phyloP scores from a whole-genome alignment of 441 rosid genomes.

The Cnidoscolus chayamansa region DNA sequence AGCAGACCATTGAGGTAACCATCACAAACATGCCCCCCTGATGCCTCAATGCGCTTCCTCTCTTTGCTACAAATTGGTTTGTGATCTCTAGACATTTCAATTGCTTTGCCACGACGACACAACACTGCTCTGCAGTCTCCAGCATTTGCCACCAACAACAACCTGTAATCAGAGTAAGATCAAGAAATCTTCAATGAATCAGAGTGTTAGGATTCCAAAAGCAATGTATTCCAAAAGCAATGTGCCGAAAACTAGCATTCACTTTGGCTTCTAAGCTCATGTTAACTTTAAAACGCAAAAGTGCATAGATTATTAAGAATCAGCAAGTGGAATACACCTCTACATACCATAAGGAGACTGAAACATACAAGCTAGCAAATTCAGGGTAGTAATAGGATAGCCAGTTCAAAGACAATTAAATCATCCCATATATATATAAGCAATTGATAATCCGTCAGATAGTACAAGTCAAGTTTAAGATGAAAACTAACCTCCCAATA shows the following conservation, averaged over 20 bases:
- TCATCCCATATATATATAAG: background rate
- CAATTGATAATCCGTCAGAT: background rate
- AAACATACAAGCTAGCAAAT: background rate
- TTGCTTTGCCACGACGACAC: conserved; percentile 70
- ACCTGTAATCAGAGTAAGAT: conserved; percentile 38
- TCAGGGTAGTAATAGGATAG: background rate
- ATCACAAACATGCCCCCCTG: conserved; percentile 61
- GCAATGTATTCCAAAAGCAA: background rate
- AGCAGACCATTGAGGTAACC: conserved; percentile 80
- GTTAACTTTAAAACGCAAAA: background rate
- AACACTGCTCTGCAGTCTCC: conserved; percentile 93
- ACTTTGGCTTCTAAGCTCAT: background rate
- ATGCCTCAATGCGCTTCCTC: conserved; percentile 61
- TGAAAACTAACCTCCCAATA: conserved; percentile 59
- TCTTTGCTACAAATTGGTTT: conserved; percentile 61
- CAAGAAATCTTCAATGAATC: conserved; percentile 3
- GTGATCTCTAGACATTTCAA: conserved; percentile 88
- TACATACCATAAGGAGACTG: background rate
- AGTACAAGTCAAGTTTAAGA: background rate
- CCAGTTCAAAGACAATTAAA: background rate
- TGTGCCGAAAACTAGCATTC: background rate
- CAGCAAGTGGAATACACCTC: background rate
- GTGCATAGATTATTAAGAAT: conserved; percentile 8
- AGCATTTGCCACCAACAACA: conserved; percentile 76
- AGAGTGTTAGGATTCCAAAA: background rate